phyloP scores from a whole-genome alignment of 305 asterid species.

The Solanum hybrid region DNA sequence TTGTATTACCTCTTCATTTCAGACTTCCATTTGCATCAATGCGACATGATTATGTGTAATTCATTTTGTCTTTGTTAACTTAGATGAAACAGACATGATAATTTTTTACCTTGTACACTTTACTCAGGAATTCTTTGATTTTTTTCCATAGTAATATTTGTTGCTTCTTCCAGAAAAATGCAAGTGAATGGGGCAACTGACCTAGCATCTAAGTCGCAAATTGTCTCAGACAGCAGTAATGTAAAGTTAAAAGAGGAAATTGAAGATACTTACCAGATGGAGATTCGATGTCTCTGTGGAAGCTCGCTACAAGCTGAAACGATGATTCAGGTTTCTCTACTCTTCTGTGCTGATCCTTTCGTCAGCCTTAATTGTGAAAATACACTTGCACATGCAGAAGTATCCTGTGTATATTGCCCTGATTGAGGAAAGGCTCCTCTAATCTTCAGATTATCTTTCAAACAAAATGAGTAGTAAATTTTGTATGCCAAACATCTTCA shows the following conservation, averaged over 20 bases:
- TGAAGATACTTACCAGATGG: slow-evolving; percentile 50
- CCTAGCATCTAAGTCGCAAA: slow-evolving; percentile 64
- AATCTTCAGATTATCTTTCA: background rate
- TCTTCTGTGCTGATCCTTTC: background rate
- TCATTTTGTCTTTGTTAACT: background rate
- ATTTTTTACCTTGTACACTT: background rate
- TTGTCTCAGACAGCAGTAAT: slow-evolving; percentile 51
- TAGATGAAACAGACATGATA: background rate
- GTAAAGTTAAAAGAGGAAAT: slow-evolving; percentile 49
- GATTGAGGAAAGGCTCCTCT: background rate
- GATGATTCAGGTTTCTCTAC: slow-evolving; percentile 56
- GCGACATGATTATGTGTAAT: background rate
- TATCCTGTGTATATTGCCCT: background rate
- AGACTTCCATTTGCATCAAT: background rate
- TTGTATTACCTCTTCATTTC: background rate
- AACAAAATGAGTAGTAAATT: background rate
- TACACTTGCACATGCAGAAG: background rate
- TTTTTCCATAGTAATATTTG: background rate
- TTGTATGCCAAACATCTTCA: background rate
- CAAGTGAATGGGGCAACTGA: slow-evolving; percentile 73
- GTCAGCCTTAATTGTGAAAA: background rate
- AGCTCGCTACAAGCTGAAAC: slow-evolving; percentile 56
- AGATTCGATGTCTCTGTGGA: slow-evolving; percentile 86
- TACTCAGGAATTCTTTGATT: background rate
- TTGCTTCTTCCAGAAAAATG: slow-evolving; percentile 62